Base-by-base conservation (phyloP, 352 stramenopile genomes). In the Salisapilia sapeloensis region DNA sequence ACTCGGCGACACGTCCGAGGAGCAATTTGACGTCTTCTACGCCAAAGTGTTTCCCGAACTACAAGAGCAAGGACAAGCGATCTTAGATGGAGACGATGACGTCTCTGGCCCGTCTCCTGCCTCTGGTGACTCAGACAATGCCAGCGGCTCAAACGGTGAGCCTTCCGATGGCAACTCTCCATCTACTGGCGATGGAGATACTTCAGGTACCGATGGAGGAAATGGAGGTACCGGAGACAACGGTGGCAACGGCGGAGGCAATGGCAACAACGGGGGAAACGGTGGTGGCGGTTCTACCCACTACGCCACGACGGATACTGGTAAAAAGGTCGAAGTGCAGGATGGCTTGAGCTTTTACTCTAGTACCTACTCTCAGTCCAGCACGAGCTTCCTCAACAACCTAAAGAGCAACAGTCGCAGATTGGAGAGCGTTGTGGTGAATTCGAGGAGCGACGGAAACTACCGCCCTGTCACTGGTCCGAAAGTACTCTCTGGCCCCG, bases 11-110 rank as follows among this genome's bases (percentile, higher is more conserved):
- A 67, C 56, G n/a, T 25, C 53, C 24, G 38, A 36, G 9, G 47
- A 34, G 24, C 63, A 76, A 48, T 65, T 72, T 35, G 46, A 67
- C 10, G 48, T 53, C 40, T 83, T 83, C 33, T 69, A 77, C 48
- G 44, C 51, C 23, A 75, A 67, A 12, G 45, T 69, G 13, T 83
- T 77, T 42, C 67, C 60, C 4, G 56, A 49, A 21, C 72, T 83
- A 37, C 20, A 70, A 65, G 44, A 46, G 28, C 2, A 33, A 45
- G 18, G 25, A 31, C 8, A 15, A 41, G 37, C 42, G 37, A 14
- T 29, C 42, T 16, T 29, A 24, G 7, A 22, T 31, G 8, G 44
- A 44, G 17, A 29, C 35, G 2, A 21, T 26, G 2, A 32, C 20
- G 27, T 14, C 7, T 32, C 27, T 11, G 27, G 17, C 27, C 17